Evolutionary conservation across 202 grass and related monocot species (phyloP).

Genomic region (Schoenoplectus tabernaemontani): DNA sequence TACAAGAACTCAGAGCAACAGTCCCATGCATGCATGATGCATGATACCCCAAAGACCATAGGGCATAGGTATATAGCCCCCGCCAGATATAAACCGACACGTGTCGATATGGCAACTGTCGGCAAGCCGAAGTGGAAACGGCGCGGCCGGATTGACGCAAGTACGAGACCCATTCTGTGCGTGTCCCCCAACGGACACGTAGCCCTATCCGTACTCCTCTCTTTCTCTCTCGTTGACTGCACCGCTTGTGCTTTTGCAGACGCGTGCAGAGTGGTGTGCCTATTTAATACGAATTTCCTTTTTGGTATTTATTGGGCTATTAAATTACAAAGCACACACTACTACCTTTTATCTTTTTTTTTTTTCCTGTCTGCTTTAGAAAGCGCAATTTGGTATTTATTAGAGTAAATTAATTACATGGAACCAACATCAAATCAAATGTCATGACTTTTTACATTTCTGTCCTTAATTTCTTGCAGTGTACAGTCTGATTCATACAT

Average conservation of each 20-base stretch:
- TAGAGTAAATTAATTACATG: background rate
- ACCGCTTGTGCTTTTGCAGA: background rate
- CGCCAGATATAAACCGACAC: background rate
- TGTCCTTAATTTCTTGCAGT: background rate
- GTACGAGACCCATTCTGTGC: background rate
- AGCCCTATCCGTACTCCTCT: background rate
- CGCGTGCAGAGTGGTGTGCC: background rate
- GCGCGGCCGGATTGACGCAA: background rate
- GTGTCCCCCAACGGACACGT: background rate
- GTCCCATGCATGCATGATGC: background rate
- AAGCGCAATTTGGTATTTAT: background rate
- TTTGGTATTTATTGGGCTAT: background rate
- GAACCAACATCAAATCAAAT: background rate
- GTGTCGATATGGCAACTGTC: background rate
- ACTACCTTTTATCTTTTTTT: background rate
- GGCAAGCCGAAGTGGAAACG: background rate
- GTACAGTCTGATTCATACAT: background rate
- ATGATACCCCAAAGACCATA: background rate
- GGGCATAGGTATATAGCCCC: no score
- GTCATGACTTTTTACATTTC: background rate
- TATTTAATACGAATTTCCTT: conserved; percentile 5
- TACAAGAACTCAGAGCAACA: background rate
- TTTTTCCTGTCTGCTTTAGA: background rate
- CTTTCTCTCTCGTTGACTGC: conserved; percentile 7
- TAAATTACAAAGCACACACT: background rate